phyloP scores from a whole-genome alignment of 2,329 filamentous ascomycete genomes.

The Aspergillus ochraceus region DNA sequence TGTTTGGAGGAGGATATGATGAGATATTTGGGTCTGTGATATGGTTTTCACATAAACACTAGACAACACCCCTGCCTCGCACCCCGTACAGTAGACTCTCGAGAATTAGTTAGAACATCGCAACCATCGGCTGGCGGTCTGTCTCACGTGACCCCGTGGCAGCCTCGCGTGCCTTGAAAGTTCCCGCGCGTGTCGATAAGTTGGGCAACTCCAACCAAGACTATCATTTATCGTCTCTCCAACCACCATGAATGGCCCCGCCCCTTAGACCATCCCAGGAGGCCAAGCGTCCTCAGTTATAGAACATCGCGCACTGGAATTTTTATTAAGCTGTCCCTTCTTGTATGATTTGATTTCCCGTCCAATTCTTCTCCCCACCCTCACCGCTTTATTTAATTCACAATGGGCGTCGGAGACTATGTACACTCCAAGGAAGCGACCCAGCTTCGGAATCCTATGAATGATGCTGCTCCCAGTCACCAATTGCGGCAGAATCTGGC shows the following conservation, averaged over 20 bases:
- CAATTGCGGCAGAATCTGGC: conserved; percentile 34
- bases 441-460: conserved; percentile 26
- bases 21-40: too few species aligned
- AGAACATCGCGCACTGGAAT: conserved; percentile 5
- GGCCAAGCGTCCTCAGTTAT: background rate
- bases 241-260: conserved; percentile 4
- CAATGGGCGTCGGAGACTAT: conserved; percentile 45
- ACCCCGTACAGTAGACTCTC: too few species aligned
- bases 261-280: background rate
- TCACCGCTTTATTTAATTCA: conserved; percentile 7
- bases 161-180: conserved; percentile 25
- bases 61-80: too few species aligned
- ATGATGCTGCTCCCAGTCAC: conserved; percentile 17
- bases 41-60: too few species aligned
- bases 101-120: too few species aligned
- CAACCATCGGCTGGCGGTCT: background rate
- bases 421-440: conserved; percentile 40
- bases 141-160: conserved; percentile 32
- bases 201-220: background rate
- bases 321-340: background rate
- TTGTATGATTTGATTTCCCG: background rate
- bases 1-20: too few species aligned
- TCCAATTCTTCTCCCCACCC: background rate
- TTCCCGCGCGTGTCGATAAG: conserved; percentile 10
- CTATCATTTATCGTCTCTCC: background rate